phyloP scores from a whole-genome alignment of 805 yeast genomes.

The Brettanomyces bruxellensis region DNA sequence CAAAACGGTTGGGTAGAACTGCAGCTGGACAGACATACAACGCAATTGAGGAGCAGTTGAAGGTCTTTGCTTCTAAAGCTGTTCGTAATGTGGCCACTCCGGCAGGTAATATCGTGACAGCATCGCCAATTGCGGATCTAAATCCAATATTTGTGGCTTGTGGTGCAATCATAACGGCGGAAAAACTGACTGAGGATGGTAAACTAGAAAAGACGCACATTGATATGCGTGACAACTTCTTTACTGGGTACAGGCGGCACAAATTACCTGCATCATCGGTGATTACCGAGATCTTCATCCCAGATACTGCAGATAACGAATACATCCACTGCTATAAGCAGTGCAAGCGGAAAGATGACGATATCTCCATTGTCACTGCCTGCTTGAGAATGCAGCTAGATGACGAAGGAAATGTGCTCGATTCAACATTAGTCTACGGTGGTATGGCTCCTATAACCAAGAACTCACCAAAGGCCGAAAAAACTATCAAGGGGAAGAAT shows the following conservation, averaged over 20 bases:
- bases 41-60: slow-evolving; percentile 32
- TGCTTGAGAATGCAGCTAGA: slow-evolving; percentile 25
- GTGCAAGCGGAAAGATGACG: slow-evolving; percentile 41
- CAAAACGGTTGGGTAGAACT: slow-evolving; percentile 12
- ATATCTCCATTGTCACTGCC: slow-evolving; percentile 39
- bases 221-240: slow-evolving; percentile 30
- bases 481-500: slow-evolving; percentile 14
- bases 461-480: slow-evolving; percentile 27
- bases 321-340: slow-evolving; percentile 34
- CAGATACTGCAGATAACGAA: slow-evolving; percentile 29
- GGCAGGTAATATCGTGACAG: slow-evolving; percentile 41
- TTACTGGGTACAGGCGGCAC: slow-evolving; percentile 34
- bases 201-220: slow-evolving; percentile 17
- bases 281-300: slow-evolving; percentile 30
- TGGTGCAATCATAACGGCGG: slow-evolving; percentile 29
- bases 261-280: slow-evolving; percentile 27
- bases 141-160: slow-evolving; percentile 37
- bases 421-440: slow-evolving; percentile 32
- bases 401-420: slow-evolving; percentile 15
- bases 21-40: slow-evolving; percentile 26
- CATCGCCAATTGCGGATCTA: slow-evolving; percentile 40
- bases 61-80: slow-evolving; percentile 40
- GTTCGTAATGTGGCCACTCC: slow-evolving; percentile 42
- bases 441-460: slow-evolving; percentile 42
- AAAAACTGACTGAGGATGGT: slow-evolving; percentile 21